These are phyloP conservation scores for Blastobotrys raffinosifermentans DNA, from an alignment of 1,139 yeast species.

Conservation along the genomic window DNA sequence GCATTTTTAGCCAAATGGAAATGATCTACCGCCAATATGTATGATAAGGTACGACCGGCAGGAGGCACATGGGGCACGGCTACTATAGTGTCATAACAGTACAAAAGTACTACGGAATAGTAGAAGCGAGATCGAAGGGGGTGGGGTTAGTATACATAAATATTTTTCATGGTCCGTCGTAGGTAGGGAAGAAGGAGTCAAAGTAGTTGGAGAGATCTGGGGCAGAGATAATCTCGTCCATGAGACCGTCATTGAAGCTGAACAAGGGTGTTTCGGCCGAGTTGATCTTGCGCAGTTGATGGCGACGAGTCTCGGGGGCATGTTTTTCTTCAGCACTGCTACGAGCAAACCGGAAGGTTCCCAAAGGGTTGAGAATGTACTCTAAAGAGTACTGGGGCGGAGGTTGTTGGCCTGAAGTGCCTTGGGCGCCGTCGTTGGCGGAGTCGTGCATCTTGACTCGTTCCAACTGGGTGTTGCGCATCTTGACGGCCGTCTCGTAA, in stretches of 20 bases:
- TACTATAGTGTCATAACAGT: no score
- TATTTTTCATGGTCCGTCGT: no score
- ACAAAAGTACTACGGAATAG: no score
- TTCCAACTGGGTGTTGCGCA: constrained; percentile 2
- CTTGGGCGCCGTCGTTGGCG: background rate
- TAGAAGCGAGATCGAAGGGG: no score
- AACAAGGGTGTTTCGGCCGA: no score
- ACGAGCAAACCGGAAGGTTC: constrained; percentile 16
- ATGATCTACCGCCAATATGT: no score
- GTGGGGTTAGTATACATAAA: no score
- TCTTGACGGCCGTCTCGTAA: constrained; percentile 9
- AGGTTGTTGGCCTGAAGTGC: background rate
- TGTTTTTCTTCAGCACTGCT: constrained; percentile 9
- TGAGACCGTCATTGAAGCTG: no score
- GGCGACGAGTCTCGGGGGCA: constrained; percentile 7
- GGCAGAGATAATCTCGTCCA: no score
- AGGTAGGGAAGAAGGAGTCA: constrained; percentile 1
- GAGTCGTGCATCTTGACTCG: background rate
- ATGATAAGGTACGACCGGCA: no score
- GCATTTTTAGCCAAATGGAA: no score
- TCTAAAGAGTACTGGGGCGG: constrained; percentile 16
- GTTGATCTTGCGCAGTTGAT: background rate
- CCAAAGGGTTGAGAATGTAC: constrained; percentile 15
- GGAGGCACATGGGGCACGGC: no score
- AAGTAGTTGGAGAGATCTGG: background rate